phyloP scores from a whole-genome alignment of 202 grass and related monocot species.

The Elaeis oleifera region DNA sequence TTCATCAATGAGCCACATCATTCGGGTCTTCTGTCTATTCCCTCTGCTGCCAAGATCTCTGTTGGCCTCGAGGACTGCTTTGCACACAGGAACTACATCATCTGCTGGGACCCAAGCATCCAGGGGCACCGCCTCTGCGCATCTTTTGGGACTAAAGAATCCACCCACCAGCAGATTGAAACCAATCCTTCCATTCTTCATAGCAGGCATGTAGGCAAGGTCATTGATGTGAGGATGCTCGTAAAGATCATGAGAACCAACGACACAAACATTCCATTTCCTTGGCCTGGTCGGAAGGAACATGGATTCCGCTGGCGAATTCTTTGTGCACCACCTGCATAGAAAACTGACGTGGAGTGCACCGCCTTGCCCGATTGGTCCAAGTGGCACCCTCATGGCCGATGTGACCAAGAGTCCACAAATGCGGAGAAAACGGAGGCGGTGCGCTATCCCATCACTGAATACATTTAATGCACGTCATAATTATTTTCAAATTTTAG shows the following conservation, averaged over 20 bases:
- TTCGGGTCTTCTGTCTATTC: conserved; percentile 81
- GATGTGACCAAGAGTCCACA: too few relatives aligned
- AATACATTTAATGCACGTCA: too few relatives aligned
- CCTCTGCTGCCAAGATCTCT: conserved; percentile 72
- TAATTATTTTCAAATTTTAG: too few relatives aligned
- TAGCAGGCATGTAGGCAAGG: conserved; percentile 70
- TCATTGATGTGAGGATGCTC: conserved; percentile 97
- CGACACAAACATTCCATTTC: conserved; percentile 92
- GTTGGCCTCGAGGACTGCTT: conserved; percentile 64
- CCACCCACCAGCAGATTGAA: conserved; percentile 90
- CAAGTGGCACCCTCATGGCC: too few relatives aligned
- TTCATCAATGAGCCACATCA: conserved; percentile 99
- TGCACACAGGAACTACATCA: conserved; percentile 56
- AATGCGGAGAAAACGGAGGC: too few relatives aligned
- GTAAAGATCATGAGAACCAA: conserved; percentile 73
- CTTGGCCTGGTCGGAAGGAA: conserved; percentile 41
- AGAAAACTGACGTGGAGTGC: too few relatives aligned
- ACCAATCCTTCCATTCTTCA: conserved; percentile 60
- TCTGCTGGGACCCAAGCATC: conserved; percentile 80
- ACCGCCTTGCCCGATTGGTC: too few relatives aligned
- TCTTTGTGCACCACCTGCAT: too few relatives aligned
- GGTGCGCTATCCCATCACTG: too few relatives aligned
- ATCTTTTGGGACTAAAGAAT: conserved; percentile 86
- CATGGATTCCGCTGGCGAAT: too few relatives aligned
- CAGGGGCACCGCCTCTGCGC: conserved; percentile 78